Conservation (phyloP, 1,139 yeast species). For the Candida neerlandica region DNA sequence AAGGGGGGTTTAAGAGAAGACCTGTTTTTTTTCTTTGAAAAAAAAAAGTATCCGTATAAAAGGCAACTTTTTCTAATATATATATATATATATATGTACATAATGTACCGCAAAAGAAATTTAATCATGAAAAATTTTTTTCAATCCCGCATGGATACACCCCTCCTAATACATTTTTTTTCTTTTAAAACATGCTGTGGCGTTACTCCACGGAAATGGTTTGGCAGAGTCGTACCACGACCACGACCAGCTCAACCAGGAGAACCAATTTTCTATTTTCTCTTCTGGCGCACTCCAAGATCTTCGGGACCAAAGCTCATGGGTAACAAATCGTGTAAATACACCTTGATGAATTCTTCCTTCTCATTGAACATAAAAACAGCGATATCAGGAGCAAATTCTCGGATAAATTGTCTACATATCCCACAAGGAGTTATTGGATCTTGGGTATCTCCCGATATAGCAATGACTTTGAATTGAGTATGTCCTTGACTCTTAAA, state of each 20-base stretch:
- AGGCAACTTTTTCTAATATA: neutral
- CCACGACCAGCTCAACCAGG: too few species aligned
- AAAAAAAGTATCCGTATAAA: neutral
- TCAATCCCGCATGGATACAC: neutral
- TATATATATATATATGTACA: too few species aligned
- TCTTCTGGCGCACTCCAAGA: constrained; percentile 25
- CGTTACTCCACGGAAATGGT: neutral
- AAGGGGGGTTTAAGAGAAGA: neutral
- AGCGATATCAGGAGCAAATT: constrained; percentile 59
- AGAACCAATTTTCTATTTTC: neutral
- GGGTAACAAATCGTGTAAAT: constrained; percentile 70
- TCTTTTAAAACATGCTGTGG: neutral
- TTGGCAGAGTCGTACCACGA: too few species aligned
- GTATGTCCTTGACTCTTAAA: constrained; percentile 44
- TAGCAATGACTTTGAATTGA: constrained; percentile 64
- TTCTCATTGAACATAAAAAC: constrained; percentile 62
- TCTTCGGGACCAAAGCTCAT: constrained; percentile 86
- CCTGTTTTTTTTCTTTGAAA: neutral
- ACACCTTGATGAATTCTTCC: constrained; percentile 47
- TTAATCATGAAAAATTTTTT: neutral
- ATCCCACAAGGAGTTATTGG: constrained; percentile 91
- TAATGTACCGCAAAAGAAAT: neutral
- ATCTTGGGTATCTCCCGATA: constrained; percentile 61
- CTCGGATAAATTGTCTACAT: constrained; percentile 86
- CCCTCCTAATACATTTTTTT: neutral